Percentiles rank a stretch among this genome's conserved stretches.
These are phyloP conservation scores for Erodium trifolium DNA, from an alignment of 441 rosid genomes.

Conservation along the genomic window DNA sequence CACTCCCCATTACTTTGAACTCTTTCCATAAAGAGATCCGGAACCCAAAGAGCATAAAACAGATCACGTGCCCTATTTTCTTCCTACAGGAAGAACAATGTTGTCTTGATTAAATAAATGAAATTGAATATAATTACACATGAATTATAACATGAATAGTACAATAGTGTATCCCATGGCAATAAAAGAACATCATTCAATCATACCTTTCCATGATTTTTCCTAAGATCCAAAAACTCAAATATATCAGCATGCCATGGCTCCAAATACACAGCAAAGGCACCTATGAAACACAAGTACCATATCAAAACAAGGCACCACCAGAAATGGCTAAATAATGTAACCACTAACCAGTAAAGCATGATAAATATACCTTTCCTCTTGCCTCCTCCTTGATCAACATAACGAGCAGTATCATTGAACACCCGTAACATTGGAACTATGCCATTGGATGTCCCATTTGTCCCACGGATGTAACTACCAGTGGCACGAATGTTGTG, in stretches of 20 bases:
- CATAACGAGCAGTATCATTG: slow-evolving; percentile 89
- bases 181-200: neutral
- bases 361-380: slow-evolving; percentile 55
- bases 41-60: slow-evolving; percentile 84
- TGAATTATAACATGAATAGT: neutral
- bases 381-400: slow-evolving; percentile 95
- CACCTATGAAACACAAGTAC: slow-evolving; percentile 37
- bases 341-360: neutral
- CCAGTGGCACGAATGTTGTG: slow-evolving; percentile 87
- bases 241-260: slow-evolving; percentile 92
- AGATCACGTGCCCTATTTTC: slow-evolving; percentile 80
- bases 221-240: slow-evolving; percentile 75
- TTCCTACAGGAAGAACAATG: slow-evolving; percentile 34
- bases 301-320: neutral
- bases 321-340: neutral
- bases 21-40: slow-evolving; percentile 87
- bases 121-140: neutral
- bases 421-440: slow-evolving; percentile 86
- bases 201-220: slow-evolving; percentile 78
- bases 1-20: slow-evolving; percentile 67
- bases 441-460: slow-evolving; percentile 82
- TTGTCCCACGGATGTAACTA: slow-evolving; percentile 83
- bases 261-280: slow-evolving; percentile 87
- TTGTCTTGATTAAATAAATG: neutral
- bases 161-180: neutral